Conservation (phyloP, 495 filamentous ascomycete species). For the Trypethelium eluteriae region DNA sequence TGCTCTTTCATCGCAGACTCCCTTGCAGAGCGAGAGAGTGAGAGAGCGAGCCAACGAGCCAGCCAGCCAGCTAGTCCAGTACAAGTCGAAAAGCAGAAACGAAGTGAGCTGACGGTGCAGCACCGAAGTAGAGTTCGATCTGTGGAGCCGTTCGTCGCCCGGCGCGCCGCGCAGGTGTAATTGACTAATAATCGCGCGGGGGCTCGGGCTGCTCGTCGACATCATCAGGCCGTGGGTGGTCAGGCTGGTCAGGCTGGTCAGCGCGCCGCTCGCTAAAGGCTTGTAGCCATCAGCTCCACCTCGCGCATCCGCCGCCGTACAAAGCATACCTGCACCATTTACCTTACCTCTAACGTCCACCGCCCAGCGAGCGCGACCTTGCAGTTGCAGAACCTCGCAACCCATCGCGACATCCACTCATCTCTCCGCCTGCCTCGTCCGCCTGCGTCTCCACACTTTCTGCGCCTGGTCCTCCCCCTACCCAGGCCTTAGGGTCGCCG, state of each 20-base stretch:
- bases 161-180: constrained; percentile 2
- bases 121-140: background rate
- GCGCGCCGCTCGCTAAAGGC: constrained; percentile 6
- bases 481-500: background rate
- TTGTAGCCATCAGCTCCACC: constrained; percentile 1
- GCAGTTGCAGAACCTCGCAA: constrained; percentile 5
- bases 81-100: background rate
- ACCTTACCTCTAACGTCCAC: constrained; percentile 1
- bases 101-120: background rate
- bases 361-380: constrained; percentile 11
- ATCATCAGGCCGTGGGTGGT: constrained; percentile 4
- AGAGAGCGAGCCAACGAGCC: too few relatives aligned
- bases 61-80: too few relatives aligned
- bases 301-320: background rate
- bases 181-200: constrained; percentile 12
- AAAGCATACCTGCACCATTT: constrained; percentile 3
- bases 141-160: background rate
- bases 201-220: constrained; percentile 4
- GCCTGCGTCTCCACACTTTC: background rate
- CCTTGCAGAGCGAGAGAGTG: background rate
- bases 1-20: constrained; percentile 5
- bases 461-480: background rate
- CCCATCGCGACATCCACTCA: background rate
- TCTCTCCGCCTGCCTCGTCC: constrained; percentile 3
- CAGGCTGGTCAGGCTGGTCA: constrained; percentile 8